A percentile compares a stretch with the other conserved stretches of the same genome.
These are phyloP conservation scores for Hygrocybe punicea DNA, from an alignment of 768 basidiomycete genomes.

Conservation along the genomic window DNA sequence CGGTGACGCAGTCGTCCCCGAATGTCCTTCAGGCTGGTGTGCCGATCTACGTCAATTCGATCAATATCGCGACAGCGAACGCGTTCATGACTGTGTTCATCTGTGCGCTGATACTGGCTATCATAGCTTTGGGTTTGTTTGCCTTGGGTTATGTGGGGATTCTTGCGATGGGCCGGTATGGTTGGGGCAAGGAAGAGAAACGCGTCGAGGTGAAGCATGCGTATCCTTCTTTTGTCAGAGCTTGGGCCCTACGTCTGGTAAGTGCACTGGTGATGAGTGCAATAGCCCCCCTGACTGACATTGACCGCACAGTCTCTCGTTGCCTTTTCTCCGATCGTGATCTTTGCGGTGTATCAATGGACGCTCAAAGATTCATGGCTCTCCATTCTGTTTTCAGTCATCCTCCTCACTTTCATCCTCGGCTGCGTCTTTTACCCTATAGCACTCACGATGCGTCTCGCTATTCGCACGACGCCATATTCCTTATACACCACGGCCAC, in stretches of 20 bases:
- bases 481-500: constrained; percentile 38
- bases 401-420: constrained; percentile 55
- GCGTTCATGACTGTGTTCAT: constrained; percentile 90
- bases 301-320: constrained; percentile 50
- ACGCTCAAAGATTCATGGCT: constrained; percentile 87
- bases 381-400: constrained; percentile 71
- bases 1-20: constrained; percentile 57
- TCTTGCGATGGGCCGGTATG: constrained; percentile 28
- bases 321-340: constrained; percentile 61
- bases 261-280: constrained; percentile 24
- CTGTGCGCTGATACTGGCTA: constrained; percentile 61
- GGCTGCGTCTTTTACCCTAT: constrained; percentile 48
- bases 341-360: constrained; percentile 89
- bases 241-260: constrained; percentile 69
- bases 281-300: not conserved
- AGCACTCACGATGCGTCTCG: constrained; percentile 48
- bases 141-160: constrained; percentile 49
- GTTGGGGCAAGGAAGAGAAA: constrained; percentile 18
- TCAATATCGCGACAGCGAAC: constrained; percentile 80
- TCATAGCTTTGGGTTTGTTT: constrained; percentile 52
- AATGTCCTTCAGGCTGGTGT: constrained; percentile 77
- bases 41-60: constrained; percentile 74
- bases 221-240: constrained; percentile 48
- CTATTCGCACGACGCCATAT: constrained; percentile 38
- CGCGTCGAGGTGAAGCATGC: constrained; percentile 21